Percentiles rank a stretch among this genome's conserved stretches.
These are phyloP conservation scores for Omphalea diandra DNA, from an alignment of 441 rosid species.

Conservation along the genomic window DNA sequence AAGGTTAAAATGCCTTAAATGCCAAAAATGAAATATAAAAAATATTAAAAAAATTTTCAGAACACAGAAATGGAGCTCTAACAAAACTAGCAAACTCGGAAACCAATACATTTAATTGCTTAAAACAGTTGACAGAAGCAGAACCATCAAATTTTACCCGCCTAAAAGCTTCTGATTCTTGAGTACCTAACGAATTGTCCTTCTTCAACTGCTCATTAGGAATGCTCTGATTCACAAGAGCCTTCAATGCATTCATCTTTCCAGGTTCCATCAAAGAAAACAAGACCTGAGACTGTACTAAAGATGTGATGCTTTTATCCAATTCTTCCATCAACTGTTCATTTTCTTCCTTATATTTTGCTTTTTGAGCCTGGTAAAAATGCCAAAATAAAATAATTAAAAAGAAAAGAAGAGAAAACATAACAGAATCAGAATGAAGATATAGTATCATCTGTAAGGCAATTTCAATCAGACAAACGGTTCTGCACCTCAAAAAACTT, in stretches of 20 bases:
- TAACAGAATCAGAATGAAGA: conserved; percentile 15
- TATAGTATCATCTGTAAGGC: conserved; percentile 2
- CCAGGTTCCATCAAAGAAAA: conserved; percentile 62
- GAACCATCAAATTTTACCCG: conserved; percentile 40
- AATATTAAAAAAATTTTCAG: conserved; percentile 8
- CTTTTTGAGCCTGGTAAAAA: conserved; percentile 70
- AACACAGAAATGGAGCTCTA: background rate
- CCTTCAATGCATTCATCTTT: conserved; percentile 59
- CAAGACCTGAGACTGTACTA: conserved; percentile 59
- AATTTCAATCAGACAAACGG: conserved; percentile 14
- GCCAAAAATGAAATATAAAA: background rate
- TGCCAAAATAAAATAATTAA: too few relatives aligned
- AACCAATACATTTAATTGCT: background rate
- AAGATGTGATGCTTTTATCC: conserved; percentile 64
- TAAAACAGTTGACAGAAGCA: background rate
- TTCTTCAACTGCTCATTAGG: conserved; percentile 39
- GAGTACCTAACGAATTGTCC: conserved; percentile 25
- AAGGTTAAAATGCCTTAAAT: conserved; percentile 6
- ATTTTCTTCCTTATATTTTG: conserved; percentile 81
- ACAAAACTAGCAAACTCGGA: background rate
- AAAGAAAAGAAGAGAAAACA: too few relatives aligned
- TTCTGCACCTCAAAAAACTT: conserved; percentile 80
- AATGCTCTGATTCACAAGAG: conserved; percentile 44
- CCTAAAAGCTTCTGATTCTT: conserved; percentile 26
- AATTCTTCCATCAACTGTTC: conserved; percentile 71